Conservation (phyloP, 2,329 filamentous ascomycete genomes). For the Monosporascus sp. region DNA sequence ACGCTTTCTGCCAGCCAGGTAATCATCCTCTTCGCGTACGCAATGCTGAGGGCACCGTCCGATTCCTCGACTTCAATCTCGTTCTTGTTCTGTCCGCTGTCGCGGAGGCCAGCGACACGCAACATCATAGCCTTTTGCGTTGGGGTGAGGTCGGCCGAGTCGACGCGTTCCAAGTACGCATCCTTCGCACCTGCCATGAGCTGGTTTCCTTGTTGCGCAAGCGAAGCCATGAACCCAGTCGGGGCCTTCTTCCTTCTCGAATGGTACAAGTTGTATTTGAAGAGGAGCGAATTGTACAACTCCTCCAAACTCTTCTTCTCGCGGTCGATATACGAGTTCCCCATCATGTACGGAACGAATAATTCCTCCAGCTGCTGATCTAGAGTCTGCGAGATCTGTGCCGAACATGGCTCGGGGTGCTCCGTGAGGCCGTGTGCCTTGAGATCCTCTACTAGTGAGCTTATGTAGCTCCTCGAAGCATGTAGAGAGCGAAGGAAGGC, state of each 20-base stretch:
- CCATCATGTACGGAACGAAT: constrained; percentile 65
- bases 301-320: constrained; percentile 69
- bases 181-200: constrained; percentile 83
- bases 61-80: constrained; percentile 89
- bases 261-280: constrained; percentile 97
- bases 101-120: constrained; percentile 77
- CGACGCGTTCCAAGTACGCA: constrained; percentile 81
- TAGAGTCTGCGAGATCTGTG: constrained; percentile 72
- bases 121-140: constrained; percentile 90
- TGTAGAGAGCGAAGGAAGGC: constrained; percentile 89
- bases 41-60: constrained; percentile 75
- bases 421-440: constrained; percentile 94
- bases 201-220: constrained; percentile 86
- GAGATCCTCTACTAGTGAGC: constrained; percentile 80
- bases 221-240: constrained; percentile 85
- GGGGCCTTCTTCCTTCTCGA: constrained; percentile 81
- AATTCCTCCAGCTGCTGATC: constrained; percentile 74
- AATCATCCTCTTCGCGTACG: constrained; percentile 95
- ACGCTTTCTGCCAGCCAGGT: constrained; percentile 97
- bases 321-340: constrained; percentile 65
- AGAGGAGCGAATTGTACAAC: constrained; percentile 82
- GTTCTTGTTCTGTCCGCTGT: constrained; percentile 68
- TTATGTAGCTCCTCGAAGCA: constrained; percentile 84
- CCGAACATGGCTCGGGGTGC: constrained; percentile 84
- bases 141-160: constrained; percentile 79